These are phyloP conservation scores for Lipomyces anomalus DNA, from an alignment of 805 yeast genomes.

Conservation along the genomic window DNA sequence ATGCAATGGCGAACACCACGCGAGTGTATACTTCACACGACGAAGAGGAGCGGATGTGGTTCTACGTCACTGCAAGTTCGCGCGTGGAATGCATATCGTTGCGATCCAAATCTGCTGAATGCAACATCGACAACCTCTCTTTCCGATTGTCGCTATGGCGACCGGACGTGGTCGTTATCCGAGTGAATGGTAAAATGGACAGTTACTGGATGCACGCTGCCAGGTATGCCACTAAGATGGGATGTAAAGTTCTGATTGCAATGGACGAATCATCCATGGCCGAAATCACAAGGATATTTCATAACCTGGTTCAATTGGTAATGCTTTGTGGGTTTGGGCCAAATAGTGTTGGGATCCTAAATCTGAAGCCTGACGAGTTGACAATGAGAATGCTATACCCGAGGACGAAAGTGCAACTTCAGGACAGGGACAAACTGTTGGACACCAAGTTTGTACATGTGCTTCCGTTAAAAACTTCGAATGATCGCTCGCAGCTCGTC, in stretches of 20 bases:
- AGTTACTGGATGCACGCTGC: background rate
- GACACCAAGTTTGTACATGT: background rate
- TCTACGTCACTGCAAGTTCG: background rate
- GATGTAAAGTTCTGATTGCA: background rate
- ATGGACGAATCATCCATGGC: background rate
- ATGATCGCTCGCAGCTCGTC: slow-evolving; percentile 50
- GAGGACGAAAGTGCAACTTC: background rate
- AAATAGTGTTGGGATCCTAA: background rate
- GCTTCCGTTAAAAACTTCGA: background rate
- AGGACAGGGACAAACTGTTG: background rate
- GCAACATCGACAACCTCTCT: background rate
- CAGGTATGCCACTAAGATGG: background rate
- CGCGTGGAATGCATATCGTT: background rate
- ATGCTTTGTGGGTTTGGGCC: background rate
- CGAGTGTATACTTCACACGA: background rate
- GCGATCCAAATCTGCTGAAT: background rate
- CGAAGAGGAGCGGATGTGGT: background rate
- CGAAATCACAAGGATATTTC: background rate
- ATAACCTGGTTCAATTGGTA: background rate
- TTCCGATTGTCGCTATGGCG: background rate
- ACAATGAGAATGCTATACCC: background rate
- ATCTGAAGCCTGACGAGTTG: background rate
- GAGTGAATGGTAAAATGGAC: background rate
- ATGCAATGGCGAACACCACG: no score
- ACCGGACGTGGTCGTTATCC: background rate